Evolutionary conservation across 352 stramenopile genomes (phyloP), one percentile per base, ranked within the genome.

Genomic region (Globisporangium solare): DNA sequence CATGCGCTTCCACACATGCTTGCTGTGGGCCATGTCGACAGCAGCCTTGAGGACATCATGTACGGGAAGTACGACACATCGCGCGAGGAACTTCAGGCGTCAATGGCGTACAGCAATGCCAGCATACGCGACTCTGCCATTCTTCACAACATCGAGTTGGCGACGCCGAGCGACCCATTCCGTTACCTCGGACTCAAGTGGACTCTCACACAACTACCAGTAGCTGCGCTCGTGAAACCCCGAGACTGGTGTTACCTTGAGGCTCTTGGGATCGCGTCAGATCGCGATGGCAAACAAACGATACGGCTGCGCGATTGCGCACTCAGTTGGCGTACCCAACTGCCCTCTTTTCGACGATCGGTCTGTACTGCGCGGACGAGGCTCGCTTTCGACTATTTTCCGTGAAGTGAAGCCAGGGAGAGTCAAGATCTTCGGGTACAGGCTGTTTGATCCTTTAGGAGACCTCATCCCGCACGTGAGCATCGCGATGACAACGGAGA

Each of bases 121-220:
- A 54, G 47, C 15, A 63, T 43, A 7, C 70, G 43, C 6, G 75
- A 83, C 54, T 78, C 63, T 32, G 64, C 67, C 7, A 40, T 82
- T 24, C 66, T 86, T 13, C 53, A 55, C 32, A 76, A 66, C 40
- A 48, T 86, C 47, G 73, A 86, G 46, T 39, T 66, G 4, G 71
- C 68, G 35, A 66, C 65, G 17, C 57, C 61, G 10, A 53, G 61
- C 2, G 64, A 83, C 17, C 76, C 71, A 18, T 70, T 84, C 43
- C 67, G 76, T 31, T 84, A 70, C 43, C 31, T 77, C 12, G 71
- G 69, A 10, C 54, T 86, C 39, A 84, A 84, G 46, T 84, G 76
- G 76, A 67, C 66, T 10, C 51, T 75, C 40, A 74, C 67, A 41
- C 64, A 73, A 48, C 56, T 76, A 42, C 66, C 71, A 0, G 48